These are phyloP conservation scores for Ambrosia hybrid DNA, from an alignment of 140 eudicot species.

Conservation along the genomic window DNA sequence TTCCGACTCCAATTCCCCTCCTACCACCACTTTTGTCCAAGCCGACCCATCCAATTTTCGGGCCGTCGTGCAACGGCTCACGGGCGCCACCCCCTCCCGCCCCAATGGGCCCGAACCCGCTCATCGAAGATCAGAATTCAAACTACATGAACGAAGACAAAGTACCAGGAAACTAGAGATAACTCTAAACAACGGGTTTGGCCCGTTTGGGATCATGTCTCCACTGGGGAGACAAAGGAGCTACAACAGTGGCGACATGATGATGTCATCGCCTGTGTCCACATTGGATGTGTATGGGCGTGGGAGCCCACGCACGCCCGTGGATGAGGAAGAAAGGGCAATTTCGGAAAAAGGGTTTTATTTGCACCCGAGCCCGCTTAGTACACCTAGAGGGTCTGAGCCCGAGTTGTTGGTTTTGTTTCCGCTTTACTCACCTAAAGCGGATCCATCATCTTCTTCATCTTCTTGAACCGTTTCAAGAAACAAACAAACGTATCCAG, in stretches of 20 bases:
- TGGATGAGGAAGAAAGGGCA: constrained; percentile 54
- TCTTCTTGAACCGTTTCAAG: constrained; percentile 12
- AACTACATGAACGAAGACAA: constrained; percentile 67
- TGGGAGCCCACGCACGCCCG: constrained; percentile 49
- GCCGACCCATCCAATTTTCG: constrained; percentile 40
- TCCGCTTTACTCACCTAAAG: constrained; percentile 59
- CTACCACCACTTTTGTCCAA: constrained; percentile 42
- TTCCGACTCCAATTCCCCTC: constrained; percentile 30
- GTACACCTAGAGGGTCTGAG: constrained; percentile 59
- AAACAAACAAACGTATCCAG: not conserved
- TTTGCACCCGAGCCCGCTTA: constrained; percentile 55
- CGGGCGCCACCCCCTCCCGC: constrained; percentile 30
- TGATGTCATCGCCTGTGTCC: constrained; percentile 70
- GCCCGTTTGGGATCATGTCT: constrained; percentile 16
- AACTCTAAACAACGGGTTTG: constrained; percentile 44
- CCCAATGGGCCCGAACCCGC: not conserved
- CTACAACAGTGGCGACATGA: constrained; percentile 28
- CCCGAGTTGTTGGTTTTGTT: constrained; percentile 64
- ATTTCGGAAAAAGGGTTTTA: constrained; percentile 79
- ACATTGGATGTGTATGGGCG: constrained; percentile 49
- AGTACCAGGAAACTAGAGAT: constrained; percentile 56
- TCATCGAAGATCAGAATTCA: constrained; percentile 44
- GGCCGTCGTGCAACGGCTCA: constrained; percentile 42
- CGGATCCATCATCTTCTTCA: constrained; percentile 5
- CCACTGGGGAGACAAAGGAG: constrained; percentile 28